Conservation (phyloP, 176 grass and related monocot genomes). For the Hsuehochloa calcarea region DNA sequence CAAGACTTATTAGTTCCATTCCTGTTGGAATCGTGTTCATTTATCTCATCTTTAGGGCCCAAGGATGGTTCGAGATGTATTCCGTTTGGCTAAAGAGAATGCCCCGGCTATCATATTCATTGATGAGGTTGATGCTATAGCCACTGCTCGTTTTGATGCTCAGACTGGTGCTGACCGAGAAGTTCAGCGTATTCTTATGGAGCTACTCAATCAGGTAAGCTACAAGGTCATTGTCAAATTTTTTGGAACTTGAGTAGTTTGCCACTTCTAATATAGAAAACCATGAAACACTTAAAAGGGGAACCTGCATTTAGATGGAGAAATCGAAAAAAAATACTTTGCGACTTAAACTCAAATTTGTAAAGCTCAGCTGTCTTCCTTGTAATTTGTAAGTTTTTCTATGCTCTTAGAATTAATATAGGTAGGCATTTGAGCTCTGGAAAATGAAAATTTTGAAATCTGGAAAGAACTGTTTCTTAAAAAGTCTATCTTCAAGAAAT, state of each 20-base stretch:
- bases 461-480: neutral
- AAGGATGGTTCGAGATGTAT: slow-evolving; percentile 97
- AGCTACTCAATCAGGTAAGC: slow-evolving; percentile 92
- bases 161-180: slow-evolving; percentile 97
- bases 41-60: slow-evolving; percentile 57
- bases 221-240: neutral
- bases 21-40: neutral
- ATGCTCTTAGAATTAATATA: neutral
- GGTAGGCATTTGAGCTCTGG: neutral
- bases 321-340: neutral
- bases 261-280: neutral
- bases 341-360: neutral
- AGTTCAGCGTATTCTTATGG: slow-evolving; percentile 99
- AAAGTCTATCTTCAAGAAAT: neutral
- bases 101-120: slow-evolving; percentile 98
- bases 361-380: neutral
- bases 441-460: neutral
- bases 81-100: slow-evolving; percentile 98
- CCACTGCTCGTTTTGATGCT: slow-evolving; percentile 97
- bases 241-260: neutral
- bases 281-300: neutral
- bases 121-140: slow-evolving; percentile 99
- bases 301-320: neutral
- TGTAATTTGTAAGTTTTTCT: neutral
- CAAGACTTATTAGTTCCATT: neutral